Base-by-base conservation (phyloP, 345 rosid genomes). In the Acer negundo region DNA sequence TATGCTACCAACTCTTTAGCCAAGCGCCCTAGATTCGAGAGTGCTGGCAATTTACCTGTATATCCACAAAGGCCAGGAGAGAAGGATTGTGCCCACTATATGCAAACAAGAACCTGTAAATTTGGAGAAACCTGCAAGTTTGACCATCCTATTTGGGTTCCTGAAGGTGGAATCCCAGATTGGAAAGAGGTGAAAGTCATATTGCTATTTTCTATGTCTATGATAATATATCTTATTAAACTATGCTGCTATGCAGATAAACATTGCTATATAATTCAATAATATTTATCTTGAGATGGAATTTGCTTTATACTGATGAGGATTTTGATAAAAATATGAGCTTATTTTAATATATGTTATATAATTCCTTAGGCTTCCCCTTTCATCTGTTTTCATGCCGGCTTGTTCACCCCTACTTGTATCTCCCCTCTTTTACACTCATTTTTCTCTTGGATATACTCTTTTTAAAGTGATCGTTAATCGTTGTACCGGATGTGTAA, bases 111-210 rank as follows among this genome's bases (percentile, higher is more conserved):
- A 89, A 90, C 97, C 74, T 95, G 99, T 95, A 95, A 93, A 85
- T 95, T 89, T 91, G 99, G 98, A 87, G 93, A 88, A 77, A 90
- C 86, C 96, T 95, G 99, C 98, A 95, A 86, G 90, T 95, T 92
- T 92, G 98, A 95, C 89, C 99, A 95, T 91, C 99, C 99, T 87
- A 77, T 93, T 93, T 93, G 99, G 99, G 99, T 95, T 92, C 98
- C 99, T 20, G 99, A 91, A 78, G 99, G 98, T 80, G 99, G 99
- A 88, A 95, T 95, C 92, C 98, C 98, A 87, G 94, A 92, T 92
- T 95, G 98, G 99, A 95, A 93, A 95, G 99, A 95, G 99, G 99
- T 95, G 99, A 95, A 86, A 81, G 82, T 86, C 89, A 74, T 90
- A 89, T 83, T 86, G 71, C 83, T 84, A 85, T 84, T 51, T 73